These are phyloP conservation scores for Stenocarpella maydis DNA, from an alignment of 2,329 filamentous ascomycete genomes.

Conservation along the genomic window DNA sequence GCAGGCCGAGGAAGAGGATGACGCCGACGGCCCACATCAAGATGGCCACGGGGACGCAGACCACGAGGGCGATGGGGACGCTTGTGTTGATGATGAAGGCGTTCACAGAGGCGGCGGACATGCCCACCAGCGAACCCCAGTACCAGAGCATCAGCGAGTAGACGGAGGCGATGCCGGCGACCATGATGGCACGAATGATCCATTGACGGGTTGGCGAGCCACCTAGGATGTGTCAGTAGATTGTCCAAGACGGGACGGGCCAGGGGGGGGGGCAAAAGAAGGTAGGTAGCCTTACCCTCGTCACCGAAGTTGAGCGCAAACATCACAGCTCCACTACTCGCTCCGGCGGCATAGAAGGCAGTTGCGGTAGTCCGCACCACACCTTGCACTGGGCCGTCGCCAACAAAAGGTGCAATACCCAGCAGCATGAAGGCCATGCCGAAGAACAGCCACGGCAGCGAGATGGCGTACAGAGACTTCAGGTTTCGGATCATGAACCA, in stretches of 20 bases:
- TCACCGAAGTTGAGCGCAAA: constrained; percentile 74
- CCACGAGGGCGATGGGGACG: constrained; percentile 48
- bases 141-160: constrained; percentile 73
- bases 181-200: constrained; percentile 72
- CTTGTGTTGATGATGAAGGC: constrained; percentile 46
- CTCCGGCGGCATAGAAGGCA: constrained; percentile 68
- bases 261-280: constrained; percentile 66
- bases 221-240: constrained; percentile 44
- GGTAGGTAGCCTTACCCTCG: constrained; percentile 50
- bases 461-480: constrained; percentile 64
- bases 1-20: constrained; percentile 67
- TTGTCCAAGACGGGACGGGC: constrained; percentile 52
- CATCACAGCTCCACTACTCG: constrained; percentile 69
- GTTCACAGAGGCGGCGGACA: constrained; percentile 51
- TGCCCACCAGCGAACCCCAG: constrained; percentile 67
- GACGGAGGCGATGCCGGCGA: constrained; percentile 72
- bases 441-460: constrained; percentile 69
- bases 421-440: constrained; percentile 69
- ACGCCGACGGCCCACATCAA: constrained; percentile 65
- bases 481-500: constrained; percentile 68
- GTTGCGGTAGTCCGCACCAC: constrained; percentile 67
- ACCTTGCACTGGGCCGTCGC: constrained; percentile 48
- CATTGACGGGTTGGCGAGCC: constrained; percentile 70
- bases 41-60: constrained; percentile 65
- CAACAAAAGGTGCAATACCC: constrained; percentile 64